A percentile compares a stretch with the other conserved stretches of the same genome.
Conservation (phyloP, 2,329 filamentous ascomycete genomes). For the Pseudogymnoascus sp. region DNA sequence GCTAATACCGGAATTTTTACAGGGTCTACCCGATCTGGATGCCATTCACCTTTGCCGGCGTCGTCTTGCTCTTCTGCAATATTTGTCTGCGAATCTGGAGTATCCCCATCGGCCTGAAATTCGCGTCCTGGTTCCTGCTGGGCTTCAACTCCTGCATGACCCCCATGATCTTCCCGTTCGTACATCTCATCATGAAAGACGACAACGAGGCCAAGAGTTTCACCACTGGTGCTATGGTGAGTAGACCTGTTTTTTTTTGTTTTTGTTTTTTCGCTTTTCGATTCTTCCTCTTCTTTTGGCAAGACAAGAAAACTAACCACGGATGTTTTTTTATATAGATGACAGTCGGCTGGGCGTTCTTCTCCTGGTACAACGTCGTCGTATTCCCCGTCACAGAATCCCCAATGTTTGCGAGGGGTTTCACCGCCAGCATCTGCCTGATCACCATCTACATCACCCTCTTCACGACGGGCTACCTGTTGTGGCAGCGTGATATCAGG, state of each 20-base stretch:
- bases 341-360: background rate
- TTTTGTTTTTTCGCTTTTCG: background rate
- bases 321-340: background rate
- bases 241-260: background rate
- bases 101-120: slow-evolving; percentile 22
- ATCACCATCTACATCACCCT: background rate
- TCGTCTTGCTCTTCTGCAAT: slow-evolving; percentile 28
- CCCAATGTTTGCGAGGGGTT: background rate
- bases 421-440: background rate
- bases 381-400: background rate
- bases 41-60: slow-evolving; percentile 30
- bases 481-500: background rate
- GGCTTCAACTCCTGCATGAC: slow-evolving; percentile 14
- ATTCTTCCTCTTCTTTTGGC: no score
- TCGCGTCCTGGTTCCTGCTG: slow-evolving; percentile 22
- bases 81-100: background rate
- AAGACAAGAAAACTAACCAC: background rate
- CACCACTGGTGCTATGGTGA: background rate
- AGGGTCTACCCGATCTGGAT: background rate
- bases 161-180: background rate
- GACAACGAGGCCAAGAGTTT: background rate
- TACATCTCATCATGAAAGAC: background rate
- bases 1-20: background rate
- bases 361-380: background rate
- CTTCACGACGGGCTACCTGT: background rate